These are phyloP conservation scores for Backusella macrospora DNA, from an alignment of 192 early-diverging fungal species.

Conservation along the genomic window DNA sequence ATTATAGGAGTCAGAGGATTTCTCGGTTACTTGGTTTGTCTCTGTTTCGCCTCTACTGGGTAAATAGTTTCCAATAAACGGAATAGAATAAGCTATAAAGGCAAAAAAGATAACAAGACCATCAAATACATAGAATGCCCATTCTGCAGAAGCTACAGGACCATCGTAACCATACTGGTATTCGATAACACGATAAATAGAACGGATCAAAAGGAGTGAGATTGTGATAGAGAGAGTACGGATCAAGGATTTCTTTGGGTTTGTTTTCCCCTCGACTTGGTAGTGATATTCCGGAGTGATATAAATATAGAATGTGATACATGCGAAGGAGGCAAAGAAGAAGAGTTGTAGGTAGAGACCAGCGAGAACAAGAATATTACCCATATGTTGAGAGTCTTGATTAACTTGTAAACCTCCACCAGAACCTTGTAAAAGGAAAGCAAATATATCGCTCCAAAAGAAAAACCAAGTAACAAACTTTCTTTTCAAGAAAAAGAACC, in stretches of 20 bases:
- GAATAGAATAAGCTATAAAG: background rate
- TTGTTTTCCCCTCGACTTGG: background rate
- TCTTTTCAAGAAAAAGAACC: background rate
- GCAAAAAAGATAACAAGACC: background rate
- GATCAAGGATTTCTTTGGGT: background rate
- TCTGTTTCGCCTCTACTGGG: background rate
- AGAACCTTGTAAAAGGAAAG: constrained; percentile 7
- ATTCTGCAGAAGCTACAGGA: constrained; percentile 1
- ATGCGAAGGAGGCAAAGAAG: constrained; percentile 8
- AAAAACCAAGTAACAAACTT: constrained; percentile 20
- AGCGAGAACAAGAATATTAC: background rate
- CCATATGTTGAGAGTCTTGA: background rate
- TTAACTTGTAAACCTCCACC: no score
- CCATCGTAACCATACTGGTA: background rate
- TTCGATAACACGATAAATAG: constrained; percentile 15
- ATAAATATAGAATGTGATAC: background rate
- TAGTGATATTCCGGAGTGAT: background rate
- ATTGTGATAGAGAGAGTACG: background rate
- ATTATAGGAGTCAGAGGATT: no score
- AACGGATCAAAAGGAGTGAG: background rate
- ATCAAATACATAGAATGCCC: constrained; percentile 16
- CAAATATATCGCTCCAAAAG: constrained; percentile 6
- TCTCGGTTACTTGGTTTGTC: background rate
- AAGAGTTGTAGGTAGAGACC: constrained; percentile 11
- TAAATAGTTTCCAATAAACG: constrained; percentile 4